These are phyloP conservation scores for Paecilomyces dactylethromorphus DNA, from an alignment of 2,329 filamentous ascomycete species.

Conservation along the genomic window DNA sequence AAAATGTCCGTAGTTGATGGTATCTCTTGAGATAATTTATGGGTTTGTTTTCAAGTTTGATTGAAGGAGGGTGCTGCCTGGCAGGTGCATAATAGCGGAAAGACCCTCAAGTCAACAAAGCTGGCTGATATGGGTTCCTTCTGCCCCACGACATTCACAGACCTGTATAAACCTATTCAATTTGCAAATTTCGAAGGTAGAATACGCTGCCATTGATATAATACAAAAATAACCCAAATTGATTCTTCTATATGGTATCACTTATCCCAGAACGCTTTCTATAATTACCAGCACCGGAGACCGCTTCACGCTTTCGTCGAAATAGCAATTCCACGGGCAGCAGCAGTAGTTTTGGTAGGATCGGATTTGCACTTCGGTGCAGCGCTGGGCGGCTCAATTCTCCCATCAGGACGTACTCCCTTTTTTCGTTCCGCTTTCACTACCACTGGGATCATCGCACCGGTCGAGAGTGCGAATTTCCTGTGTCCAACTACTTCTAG, in stretches of 20 bases:
- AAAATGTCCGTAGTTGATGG: no score
- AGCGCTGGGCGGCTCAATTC: slow-evolving; percentile 17
- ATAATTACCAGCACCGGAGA: no score
- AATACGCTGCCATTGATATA: background rate
- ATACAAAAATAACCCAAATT: background rate
- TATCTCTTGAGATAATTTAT: no score
- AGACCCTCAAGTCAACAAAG: background rate
- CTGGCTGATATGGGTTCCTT: background rate
- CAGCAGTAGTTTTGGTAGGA: background rate
- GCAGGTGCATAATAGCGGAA: background rate
- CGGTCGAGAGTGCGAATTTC: slow-evolving; percentile 42
- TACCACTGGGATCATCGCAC: slow-evolving; percentile 46
- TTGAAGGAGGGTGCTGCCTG: background rate
- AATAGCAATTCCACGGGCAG: background rate
- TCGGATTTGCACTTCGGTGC: slow-evolving; percentile 16
- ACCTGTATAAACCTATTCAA: no score
- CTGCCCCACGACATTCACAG: background rate
- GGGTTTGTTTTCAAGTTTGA: background rate
- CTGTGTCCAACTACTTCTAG: slow-evolving; percentile 42
- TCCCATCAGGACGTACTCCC: slow-evolving; percentile 11
- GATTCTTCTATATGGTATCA: background rate
- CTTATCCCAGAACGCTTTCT: no score
- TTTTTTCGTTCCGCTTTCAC: slow-evolving; percentile 34
- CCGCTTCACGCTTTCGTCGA: background rate
- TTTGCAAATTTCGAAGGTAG: no score